Base-by-base conservation (phyloP, 2,329 filamentous ascomycete species). In the Sphaceloma murrayae region DNA sequence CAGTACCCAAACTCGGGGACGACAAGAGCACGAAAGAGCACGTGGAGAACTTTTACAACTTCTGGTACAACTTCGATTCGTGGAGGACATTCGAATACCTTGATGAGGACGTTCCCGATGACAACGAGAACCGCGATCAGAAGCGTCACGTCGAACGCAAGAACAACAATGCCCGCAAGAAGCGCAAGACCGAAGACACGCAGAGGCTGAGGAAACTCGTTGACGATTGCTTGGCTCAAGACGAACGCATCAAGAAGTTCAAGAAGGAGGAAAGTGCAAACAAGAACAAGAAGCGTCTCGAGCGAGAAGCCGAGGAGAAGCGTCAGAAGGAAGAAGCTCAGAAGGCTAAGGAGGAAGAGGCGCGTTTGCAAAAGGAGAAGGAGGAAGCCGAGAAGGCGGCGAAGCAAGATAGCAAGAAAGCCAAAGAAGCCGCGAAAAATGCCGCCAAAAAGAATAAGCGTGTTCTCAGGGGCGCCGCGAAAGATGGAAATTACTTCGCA, bases 391-490 rank as follows among this genome's bases (percentile, higher is more conserved):
- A 87, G 52, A 96, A 96, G 75, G 75, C 73, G 4, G 80, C 86
- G 47, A 84, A 83, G 54, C 87, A 89, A 54, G 75, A 82, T 51
- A 70, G 70, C 58, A 98, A 96, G 78, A 98, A 98, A 77, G 82
- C 84, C 49, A 98, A 96, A 74, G 91, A 98, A 68, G 89, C 89
- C 2, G 91, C 91, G 47, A 98, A 98, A 80, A 95, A 87, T 60
- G 91, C 91, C 10, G 83, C 91, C 58, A 98, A 98, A 83, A 98
- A 98, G 84, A 98, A 98, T 78, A 95, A 95, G 78, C 86, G 91
- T 73, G 83, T 96, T 36, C 80, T 98, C 56, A 87, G 93, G 66
- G 80, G 78, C 50, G 87, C 85, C 53, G 84, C 89, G 67, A 98
- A 98, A 75, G 91, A 98, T 54, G 88, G 85, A 58, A 95, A 95